Evolutionary conservation across 1,284 basidiomycete species (phyloP).

Genomic region (Pterulicium gracile): DNA sequence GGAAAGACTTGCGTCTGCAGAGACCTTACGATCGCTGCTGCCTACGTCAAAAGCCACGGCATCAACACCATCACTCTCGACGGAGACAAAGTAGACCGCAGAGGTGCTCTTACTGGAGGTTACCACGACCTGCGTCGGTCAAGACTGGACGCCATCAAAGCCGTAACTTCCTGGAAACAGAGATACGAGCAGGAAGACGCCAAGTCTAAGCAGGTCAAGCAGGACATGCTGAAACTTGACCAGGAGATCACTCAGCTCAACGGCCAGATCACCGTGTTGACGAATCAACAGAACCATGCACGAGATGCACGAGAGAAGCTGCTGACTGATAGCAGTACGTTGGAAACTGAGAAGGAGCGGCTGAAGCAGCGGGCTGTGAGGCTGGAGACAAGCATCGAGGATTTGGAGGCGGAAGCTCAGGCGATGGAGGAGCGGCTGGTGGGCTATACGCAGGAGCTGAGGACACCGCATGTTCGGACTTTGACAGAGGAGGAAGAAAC

Average conservation of each 20-base stretch:
- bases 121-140: constrained; percentile 90
- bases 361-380: constrained; percentile 50
- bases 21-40: constrained; percentile 85
- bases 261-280: constrained; percentile 66
- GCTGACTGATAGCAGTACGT: constrained; percentile 48
- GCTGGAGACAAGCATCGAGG: constrained; percentile 60
- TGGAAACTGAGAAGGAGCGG: constrained; percentile 66
- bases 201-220: constrained; percentile 66
- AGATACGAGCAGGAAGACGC: constrained; percentile 62
- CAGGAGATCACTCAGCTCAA: constrained; percentile 78
- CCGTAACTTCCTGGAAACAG: constrained; percentile 66
- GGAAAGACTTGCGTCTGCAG: constrained; percentile 94
- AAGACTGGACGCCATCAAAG: constrained; percentile 80
- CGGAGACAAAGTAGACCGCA: constrained; percentile 95
- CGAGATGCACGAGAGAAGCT: constrained; percentile 61
- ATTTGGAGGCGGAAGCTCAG: constrained; percentile 62
- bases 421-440: constrained; percentile 47
- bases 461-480: constrained; percentile 64
- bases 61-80: constrained; percentile 97
- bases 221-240: constrained; percentile 61
- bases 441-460: constrained; percentile 66
- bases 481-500: constrained; percentile 67
- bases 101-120: constrained; percentile 92
- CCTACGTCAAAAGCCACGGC: constrained; percentile 89
- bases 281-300: constrained; percentile 63